Evolutionary conservation across 176 grass and related monocot species (phyloP).

Genomic region (Thalia dealbata): DNA sequence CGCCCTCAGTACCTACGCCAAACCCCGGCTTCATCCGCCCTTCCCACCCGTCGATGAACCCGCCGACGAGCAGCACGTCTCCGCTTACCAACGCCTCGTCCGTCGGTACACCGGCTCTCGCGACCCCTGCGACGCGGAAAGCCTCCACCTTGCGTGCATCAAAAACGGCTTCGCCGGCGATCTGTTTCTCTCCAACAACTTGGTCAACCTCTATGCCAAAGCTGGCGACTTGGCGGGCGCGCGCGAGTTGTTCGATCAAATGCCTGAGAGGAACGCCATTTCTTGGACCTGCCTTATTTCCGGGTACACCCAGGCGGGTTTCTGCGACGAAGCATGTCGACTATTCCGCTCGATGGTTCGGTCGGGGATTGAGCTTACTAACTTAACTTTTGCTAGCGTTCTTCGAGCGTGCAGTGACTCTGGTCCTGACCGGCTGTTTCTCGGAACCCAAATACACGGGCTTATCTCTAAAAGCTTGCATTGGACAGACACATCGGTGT

Average conservation of each 20-base stretch:
- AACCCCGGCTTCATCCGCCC: too few species aligned
- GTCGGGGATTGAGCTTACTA: conserved; percentile 36
- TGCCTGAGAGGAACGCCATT: conserved; percentile 41
- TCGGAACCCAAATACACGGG: conserved; percentile 56
- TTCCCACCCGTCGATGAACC: background rate
- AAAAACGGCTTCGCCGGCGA: conserved; percentile 44
- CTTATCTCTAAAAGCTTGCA: conserved; percentile 37
- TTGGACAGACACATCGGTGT: conserved; percentile 35
- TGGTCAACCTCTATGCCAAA: conserved; percentile 48
- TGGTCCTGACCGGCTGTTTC: conserved; percentile 26
- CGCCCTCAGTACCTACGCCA: too few species aligned
- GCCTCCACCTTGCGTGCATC: conserved; percentile 41
- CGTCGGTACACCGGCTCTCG: conserved; percentile 11
- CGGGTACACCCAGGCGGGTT: conserved; percentile 36
- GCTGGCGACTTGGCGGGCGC: conserved; percentile 26
- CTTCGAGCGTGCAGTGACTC: conserved; percentile 51
- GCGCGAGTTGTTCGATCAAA: conserved; percentile 37
- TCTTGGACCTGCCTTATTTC: conserved; percentile 63
- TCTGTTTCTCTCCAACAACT: conserved; percentile 46
- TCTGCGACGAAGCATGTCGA: conserved; percentile 24
- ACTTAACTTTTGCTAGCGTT: conserved; percentile 53
- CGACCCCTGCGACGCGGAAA: conserved; percentile 18
- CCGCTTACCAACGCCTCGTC: conserved; percentile 8
- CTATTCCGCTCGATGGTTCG: conserved; percentile 44
- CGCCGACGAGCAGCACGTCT: background rate